phyloP scores from a whole-genome alignment of 257 asterid genomes.

The Petrea volubilis region DNA sequence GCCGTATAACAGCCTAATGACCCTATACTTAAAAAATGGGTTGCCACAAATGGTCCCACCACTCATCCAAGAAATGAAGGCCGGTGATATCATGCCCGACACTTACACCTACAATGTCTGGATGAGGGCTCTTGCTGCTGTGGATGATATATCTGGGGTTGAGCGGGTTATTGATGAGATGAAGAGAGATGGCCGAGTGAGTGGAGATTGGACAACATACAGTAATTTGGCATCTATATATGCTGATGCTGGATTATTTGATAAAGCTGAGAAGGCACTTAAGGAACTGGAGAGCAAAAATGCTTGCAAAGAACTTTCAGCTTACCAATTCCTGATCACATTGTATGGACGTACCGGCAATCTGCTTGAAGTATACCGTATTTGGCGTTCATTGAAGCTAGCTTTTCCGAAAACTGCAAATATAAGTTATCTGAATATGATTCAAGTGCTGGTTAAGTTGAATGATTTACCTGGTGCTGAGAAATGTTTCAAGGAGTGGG shows the following conservation, averaged over 20 bases:
- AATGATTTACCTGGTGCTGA: constrained; percentile 94
- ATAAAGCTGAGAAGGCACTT: constrained; percentile 80
- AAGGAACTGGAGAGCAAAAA: constrained; percentile 86
- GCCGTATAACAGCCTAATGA: constrained; percentile 92
- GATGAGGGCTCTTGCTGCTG: constrained; percentile 96
- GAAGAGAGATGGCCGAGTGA: constrained; percentile 90
- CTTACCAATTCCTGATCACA: constrained; percentile 83
- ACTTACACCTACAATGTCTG: constrained; percentile 78
- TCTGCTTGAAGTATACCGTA: constrained; percentile 74
- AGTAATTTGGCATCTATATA: constrained; percentile 94
- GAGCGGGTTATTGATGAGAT: constrained; percentile 93
- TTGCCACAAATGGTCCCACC: constrained; percentile 59
- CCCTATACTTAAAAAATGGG: constrained; percentile 63
- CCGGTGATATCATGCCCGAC: constrained; percentile 64
- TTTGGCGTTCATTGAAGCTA: constrained; percentile 91
- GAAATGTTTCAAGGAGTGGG: constrained; percentile 89
- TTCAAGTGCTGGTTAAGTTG: constrained; percentile 70
- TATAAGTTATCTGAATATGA: constrained; percentile 86
- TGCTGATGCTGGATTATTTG: constrained; percentile 67
- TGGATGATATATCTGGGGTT: constrained; percentile 66
- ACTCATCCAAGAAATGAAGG: constrained; percentile 86
- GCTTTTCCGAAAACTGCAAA: constrained; percentile 84
- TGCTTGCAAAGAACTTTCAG: constrained; percentile 43
- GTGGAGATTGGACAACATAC: constrained; percentile 89
- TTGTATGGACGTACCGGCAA: constrained; percentile 84